Percentiles rank a stretch among this genome's conserved stretches.
Conservation (phyloP, 2,329 filamentous ascomycete genomes). For the Curvularia eragrostidis region DNA sequence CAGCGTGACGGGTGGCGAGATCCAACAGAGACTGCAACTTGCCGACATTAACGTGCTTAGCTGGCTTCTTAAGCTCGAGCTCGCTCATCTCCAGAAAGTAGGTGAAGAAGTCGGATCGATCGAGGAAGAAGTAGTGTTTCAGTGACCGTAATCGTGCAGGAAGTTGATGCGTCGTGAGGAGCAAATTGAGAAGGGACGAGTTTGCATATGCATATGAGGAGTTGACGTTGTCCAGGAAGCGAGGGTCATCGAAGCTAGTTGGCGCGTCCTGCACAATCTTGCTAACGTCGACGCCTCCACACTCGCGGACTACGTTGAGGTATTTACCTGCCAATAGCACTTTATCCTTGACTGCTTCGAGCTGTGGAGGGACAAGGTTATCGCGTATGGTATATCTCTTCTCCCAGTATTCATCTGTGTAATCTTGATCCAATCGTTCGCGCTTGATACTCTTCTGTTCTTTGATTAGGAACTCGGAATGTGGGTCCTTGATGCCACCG, state of each 20-base stretch:
- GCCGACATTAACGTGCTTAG: conserved; percentile 85
- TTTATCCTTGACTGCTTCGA: conserved; percentile 90
- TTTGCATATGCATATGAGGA: conserved; percentile 95
- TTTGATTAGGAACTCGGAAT: conserved; percentile 91
- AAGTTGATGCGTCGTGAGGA: conserved; percentile 90
- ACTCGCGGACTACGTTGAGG: conserved; percentile 95
- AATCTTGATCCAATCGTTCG: conserved; percentile 91
- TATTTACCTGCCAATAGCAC: conserved; percentile 96
- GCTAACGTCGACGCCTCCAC: conserved; percentile 92
- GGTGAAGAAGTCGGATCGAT: conserved; percentile 96
- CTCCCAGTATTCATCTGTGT: conserved; percentile 99
- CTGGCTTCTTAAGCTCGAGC: conserved; percentile 88
- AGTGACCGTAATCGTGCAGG: conserved; percentile 86
- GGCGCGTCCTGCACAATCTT: conserved; percentile 89
- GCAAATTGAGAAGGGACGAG: conserved; percentile 85
- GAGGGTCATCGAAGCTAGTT: conserved; percentile 85
- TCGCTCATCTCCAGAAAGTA: conserved; percentile 94
- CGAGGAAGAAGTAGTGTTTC: conserved; percentile 99
- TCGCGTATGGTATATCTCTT: conserved; percentile 94
- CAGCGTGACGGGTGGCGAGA: conserved; percentile 92
- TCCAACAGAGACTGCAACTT: conserved; percentile 97
- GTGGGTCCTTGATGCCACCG: conserved; percentile 91
- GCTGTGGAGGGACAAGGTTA: conserved; percentile 87
- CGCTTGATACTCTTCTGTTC: conserved; percentile 94
- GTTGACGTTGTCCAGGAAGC: conserved; percentile 96